A percentile compares a stretch with the other conserved stretches of the same genome.
Conservation (phyloP, 768 basidiomycete genomes). For the Lactarius hatsudake region DNA sequence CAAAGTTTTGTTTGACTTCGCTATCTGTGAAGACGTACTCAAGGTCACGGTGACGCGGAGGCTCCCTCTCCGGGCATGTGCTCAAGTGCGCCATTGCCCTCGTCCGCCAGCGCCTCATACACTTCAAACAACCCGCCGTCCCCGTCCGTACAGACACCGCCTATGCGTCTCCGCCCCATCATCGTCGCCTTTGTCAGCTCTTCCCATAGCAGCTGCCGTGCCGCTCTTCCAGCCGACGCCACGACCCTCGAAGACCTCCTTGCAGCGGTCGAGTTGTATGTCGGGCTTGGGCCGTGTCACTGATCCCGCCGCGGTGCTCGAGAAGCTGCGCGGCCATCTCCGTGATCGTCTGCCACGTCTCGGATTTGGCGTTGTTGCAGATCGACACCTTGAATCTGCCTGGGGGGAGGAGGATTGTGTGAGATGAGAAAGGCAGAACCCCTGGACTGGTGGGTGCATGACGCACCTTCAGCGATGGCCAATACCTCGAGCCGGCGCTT, state of each 20-base stretch:
- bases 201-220: constrained; percentile 49
- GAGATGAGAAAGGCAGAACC: too few relatives aligned
- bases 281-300: constrained; percentile 79
- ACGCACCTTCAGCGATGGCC: constrained; percentile 85
- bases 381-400: too few relatives aligned
- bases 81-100: constrained; percentile 65
- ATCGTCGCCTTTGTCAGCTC: neutral
- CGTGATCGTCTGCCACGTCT: constrained; percentile 58
- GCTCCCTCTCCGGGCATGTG: constrained; percentile 56
- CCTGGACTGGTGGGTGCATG: neutral
- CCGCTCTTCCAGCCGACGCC: too few relatives aligned
- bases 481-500: constrained; percentile 79
- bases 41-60: neutral
- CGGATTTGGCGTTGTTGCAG: constrained; percentile 40
- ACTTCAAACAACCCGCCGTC: constrained; percentile 69
- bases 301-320: constrained; percentile 70
- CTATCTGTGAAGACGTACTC: neutral
- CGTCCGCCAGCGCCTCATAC: constrained; percentile 61
- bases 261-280: constrained; percentile 73
- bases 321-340: constrained; percentile 80
- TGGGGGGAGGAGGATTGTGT: neutral
- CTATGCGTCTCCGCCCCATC: neutral
- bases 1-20: neutral
- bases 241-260: constrained; percentile 67
- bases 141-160: neutral